phyloP scores from a whole-genome alignment of 148 eudicot genomes.

The Nyssa sinensis region DNA sequence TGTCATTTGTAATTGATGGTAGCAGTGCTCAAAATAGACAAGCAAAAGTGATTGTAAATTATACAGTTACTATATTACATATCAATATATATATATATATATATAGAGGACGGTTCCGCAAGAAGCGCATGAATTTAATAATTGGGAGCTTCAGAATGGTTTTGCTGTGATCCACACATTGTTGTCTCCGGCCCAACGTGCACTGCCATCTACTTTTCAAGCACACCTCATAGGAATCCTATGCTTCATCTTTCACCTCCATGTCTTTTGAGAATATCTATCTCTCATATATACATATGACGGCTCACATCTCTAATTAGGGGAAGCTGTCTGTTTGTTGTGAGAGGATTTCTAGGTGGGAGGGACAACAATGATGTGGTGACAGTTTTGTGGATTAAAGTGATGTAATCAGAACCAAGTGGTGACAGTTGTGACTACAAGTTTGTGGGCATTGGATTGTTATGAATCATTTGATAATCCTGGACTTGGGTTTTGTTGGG shows the following conservation, averaged over 20 bases:
- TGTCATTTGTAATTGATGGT: no score
- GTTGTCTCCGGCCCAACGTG: conserved; percentile 38
- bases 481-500: neutral
- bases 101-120: neutral
- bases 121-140: conserved; percentile 17
- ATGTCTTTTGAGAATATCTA: neutral
- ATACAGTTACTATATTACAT: no score
- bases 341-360: conserved; percentile 11
- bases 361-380: conserved; percentile 13
- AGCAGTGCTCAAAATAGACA: no score
- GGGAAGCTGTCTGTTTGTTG: neutral
- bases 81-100: no score
- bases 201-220: conserved; percentile 23
- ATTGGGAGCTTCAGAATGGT: conserved; percentile 9
- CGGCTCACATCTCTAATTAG: neutral
- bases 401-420: neutral
- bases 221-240: conserved; percentile 28
- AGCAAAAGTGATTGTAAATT: no score
- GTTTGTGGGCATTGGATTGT: conserved; percentile 2
- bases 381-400: conserved; percentile 8
- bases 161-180: conserved; percentile 34
- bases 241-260: conserved; percentile 15
- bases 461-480: neutral
- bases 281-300: neutral
- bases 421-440: conserved; percentile 5